These are phyloP conservation scores for Teratosphaeria pseudoeucalypti DNA, from an alignment of 2,329 filamentous ascomycete genomes.

Conservation along the genomic window DNA sequence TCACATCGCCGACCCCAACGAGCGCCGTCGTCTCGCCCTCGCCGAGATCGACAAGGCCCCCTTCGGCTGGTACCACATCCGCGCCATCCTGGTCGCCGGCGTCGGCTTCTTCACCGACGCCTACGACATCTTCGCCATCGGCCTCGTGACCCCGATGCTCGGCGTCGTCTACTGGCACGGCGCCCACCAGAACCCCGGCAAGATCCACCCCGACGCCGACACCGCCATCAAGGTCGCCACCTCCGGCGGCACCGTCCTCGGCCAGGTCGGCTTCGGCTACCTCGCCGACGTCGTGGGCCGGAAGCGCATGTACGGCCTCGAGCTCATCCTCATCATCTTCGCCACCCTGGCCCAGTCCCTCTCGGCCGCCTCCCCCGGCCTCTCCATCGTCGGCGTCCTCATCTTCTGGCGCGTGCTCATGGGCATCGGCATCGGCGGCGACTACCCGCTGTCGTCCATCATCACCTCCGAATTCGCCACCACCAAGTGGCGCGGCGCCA, in stretches of 20 bases:
- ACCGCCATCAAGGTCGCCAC: constrained; percentile 80
- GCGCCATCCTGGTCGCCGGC: constrained; percentile 66
- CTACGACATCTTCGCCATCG: constrained; percentile 67
- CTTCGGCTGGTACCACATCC: constrained; percentile 76
- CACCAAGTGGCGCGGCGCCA: constrained; percentile 74
- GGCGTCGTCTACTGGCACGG: constrained; percentile 61
- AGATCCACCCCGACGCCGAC: constrained; percentile 57
- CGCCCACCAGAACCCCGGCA: constrained; percentile 27
- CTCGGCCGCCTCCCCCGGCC: constrained; percentile 50
- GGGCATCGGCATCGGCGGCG: constrained; percentile 70
- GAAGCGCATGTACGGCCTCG: constrained; percentile 70
- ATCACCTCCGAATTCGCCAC: constrained; percentile 84
- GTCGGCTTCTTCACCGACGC: constrained; percentile 70
- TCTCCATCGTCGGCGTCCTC: constrained; percentile 54
- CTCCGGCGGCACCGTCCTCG: constrained; percentile 66
- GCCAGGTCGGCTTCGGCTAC: constrained; percentile 69
- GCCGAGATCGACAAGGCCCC: constrained; percentile 73
- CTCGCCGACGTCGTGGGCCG: constrained; percentile 63
- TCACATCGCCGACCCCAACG: constrained; percentile 58
- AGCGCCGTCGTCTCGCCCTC: constrained; percentile 67
- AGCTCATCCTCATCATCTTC: constrained; percentile 71
- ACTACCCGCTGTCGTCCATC: constrained; percentile 72
- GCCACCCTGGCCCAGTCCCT: constrained; percentile 64
- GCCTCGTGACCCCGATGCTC: constrained; percentile 62
- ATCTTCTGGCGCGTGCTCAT: constrained; percentile 77